A percentile compares a stretch with the other conserved stretches of the same genome.
Conservation (phyloP, 352 stramenopile species). For the Plasmopara muralis region DNA sequence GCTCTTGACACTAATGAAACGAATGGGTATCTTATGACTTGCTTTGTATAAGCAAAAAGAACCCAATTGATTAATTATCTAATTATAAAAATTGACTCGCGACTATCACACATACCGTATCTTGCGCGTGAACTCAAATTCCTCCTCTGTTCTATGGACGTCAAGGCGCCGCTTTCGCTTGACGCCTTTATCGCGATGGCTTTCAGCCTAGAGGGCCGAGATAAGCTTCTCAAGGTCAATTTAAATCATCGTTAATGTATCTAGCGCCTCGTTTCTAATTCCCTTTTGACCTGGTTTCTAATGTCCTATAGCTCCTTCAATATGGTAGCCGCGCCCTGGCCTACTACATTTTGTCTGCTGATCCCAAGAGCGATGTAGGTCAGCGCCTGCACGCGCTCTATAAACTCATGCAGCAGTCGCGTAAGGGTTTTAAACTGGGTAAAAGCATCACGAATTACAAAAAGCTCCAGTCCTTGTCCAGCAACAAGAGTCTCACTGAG, state of each 20-base stretch:
- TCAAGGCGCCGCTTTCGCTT: constrained; percentile 6
- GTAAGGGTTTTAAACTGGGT: constrained; percentile 80
- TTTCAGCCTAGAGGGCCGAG: constrained; percentile 75
- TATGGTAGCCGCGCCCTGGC: constrained; percentile 75
- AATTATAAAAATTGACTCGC: too few relatives aligned
- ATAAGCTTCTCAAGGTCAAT: constrained; percentile 83
- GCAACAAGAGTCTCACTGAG: constrained; percentile 50
- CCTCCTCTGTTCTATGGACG: too few relatives aligned
- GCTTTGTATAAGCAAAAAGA: too few relatives aligned
- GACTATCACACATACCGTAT: too few relatives aligned
- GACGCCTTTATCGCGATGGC: constrained; percentile 57
- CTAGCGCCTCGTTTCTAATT: constrained; percentile 13
- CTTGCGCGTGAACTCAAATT: too few relatives aligned
- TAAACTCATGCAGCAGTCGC: constrained; percentile 73
- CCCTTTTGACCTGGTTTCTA: background rate
- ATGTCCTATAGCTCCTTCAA: constrained; percentile 48
- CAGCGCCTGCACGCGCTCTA: constrained; percentile 70
- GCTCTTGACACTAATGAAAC: too few relatives aligned
- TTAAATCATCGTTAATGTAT: background rate
- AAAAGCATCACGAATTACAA: constrained; percentile 80
- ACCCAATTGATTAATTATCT: too few relatives aligned
- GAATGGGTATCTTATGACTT: too few relatives aligned
- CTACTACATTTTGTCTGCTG: constrained; percentile 68
- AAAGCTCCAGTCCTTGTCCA: constrained; percentile 51
- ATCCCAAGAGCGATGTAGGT: constrained; percentile 78